These are phyloP conservation scores for Pichia sp. DNA, from an alignment of 1,139 yeast genomes.

Conservation along the genomic window DNA sequence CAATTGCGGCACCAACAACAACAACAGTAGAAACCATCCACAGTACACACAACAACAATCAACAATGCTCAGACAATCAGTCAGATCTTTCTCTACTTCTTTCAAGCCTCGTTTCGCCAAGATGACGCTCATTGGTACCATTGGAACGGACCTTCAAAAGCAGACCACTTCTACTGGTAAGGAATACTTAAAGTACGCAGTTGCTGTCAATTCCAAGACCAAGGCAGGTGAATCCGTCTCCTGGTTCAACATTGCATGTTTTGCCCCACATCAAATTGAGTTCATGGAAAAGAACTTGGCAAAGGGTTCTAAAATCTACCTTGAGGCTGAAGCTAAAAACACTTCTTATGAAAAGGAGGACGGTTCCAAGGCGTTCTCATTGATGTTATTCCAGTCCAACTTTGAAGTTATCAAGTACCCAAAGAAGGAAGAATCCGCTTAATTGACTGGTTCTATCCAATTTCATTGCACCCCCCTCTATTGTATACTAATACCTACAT, in stretches of 20 bases:
- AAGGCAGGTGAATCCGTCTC: slow-evolving; percentile 38
- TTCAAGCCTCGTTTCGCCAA: slow-evolving; percentile 34
- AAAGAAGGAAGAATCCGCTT: slow-evolving; percentile 22
- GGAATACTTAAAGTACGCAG: slow-evolving; percentile 46
- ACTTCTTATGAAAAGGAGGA: slow-evolving; percentile 45
- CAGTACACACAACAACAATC: background rate
- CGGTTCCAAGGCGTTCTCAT: slow-evolving; percentile 32
- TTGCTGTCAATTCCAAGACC: slow-evolving; percentile 51
- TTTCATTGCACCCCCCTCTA: too few species aligned
- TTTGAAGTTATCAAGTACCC: slow-evolving; percentile 29
- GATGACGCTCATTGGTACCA: slow-evolving; percentile 45
- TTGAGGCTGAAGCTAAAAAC: slow-evolving; percentile 56
- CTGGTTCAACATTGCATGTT: slow-evolving; percentile 59
- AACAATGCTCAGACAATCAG: slow-evolving; percentile 9
- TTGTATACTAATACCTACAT: too few species aligned
- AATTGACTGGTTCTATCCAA: too few species aligned
- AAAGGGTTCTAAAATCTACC: slow-evolving; percentile 53
- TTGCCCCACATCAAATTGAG: slow-evolving; percentile 44
- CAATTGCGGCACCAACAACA: too few species aligned
- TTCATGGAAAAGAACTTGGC: slow-evolving; percentile 47
- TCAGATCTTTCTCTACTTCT: slow-evolving; percentile 32
- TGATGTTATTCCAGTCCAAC: slow-evolving; percentile 29
- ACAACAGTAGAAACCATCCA: background rate
- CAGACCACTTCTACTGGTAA: slow-evolving; percentile 40
- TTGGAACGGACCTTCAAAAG: slow-evolving; percentile 39